These are phyloP conservation scores for Picea sitchensis DNA, from an alignment of 75 land plant genomes.

Conservation along the genomic window DNA sequence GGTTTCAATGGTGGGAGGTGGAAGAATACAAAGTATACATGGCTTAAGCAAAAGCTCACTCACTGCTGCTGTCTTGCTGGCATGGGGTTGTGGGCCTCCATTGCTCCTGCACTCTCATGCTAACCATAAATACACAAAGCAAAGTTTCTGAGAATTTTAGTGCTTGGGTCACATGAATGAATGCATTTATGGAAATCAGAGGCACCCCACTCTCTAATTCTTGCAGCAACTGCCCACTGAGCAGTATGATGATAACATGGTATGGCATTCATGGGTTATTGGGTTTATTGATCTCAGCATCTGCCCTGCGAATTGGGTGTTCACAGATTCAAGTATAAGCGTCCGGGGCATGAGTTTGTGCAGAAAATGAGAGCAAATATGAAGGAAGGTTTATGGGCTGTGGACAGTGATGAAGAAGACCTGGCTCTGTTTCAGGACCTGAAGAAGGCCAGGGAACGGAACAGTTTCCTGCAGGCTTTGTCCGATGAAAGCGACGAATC, in stretches of 20 bases:
- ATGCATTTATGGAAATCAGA: background rate
- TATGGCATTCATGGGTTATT: background rate
- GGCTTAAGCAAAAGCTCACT: too few relatives aligned
- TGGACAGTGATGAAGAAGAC: slow-evolving; percentile 59
- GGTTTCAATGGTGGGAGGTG: too few relatives aligned
- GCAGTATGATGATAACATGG: background rate
- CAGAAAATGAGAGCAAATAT: slow-evolving; percentile 30
- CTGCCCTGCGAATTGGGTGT: too few relatives aligned
- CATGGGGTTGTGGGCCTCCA: too few relatives aligned
- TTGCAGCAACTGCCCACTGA: background rate
- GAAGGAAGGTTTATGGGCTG: slow-evolving; percentile 25
- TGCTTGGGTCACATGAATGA: background rate
- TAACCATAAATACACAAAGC: background rate
- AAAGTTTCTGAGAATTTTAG: background rate
- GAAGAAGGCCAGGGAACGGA: slow-evolving; percentile 48
- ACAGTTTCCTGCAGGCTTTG: slow-evolving; percentile 15
- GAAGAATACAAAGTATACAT: too few relatives aligned
- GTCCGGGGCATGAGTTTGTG: too few relatives aligned
- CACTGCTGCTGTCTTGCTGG: too few relatives aligned
- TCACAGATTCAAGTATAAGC: too few relatives aligned
- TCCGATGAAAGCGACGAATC: slow-evolving; percentile 52
- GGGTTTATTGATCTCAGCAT: too few relatives aligned
- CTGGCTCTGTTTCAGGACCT: slow-evolving; percentile 70
- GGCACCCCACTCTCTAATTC: background rate
- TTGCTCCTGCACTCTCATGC: too few relatives aligned